These are phyloP conservation scores for Clitopilus hobsonii DNA, from an alignment of 768 basidiomycete species.

Conservation along the genomic window DNA sequence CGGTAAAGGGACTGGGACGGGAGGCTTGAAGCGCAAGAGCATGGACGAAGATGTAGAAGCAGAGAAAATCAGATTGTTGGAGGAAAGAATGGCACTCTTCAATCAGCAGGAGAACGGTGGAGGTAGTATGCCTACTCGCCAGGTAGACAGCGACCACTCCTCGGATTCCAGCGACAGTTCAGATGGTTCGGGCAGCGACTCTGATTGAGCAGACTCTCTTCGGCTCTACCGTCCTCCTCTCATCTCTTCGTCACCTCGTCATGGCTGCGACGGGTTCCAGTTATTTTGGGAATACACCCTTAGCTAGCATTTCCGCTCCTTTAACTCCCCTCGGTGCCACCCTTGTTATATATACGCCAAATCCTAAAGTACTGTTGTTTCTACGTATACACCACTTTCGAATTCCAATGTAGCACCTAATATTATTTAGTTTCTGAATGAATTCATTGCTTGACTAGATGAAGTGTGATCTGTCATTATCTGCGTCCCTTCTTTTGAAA, in stretches of 20 bases:
- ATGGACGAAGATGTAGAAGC: slow-evolving; percentile 98
- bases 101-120: slow-evolving; percentile 49
- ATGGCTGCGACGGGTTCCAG: neutral
- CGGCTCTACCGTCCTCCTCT: neutral
- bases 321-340: neutral
- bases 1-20: slow-evolving; percentile 82
- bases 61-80: slow-evolving; percentile 89
- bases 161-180: slow-evolving; percentile 77
- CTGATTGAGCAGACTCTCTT: slow-evolving; percentile 48
- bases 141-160: slow-evolving; percentile 65
- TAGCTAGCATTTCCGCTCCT: neutral
- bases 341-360: neutral
- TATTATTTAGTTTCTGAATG: slow-evolving; percentile 15
- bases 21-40: slow-evolving; percentile 88
- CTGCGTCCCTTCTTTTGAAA: slow-evolving; percentile 38
- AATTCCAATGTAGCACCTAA: neutral
- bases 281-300: neutral
- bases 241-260: neutral
- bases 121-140: slow-evolving; percentile 28
- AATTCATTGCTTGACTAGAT: too few species aligned
- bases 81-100: slow-evolving; percentile 84
- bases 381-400: neutral
- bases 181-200: slow-evolving; percentile 81
- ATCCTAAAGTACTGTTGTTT: slow-evolving; percentile 4
- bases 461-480: neutral